Evolutionary conservation across 805 yeast genomes (phyloP), one percentile per base, ranked within the genome.

Genomic region (Ogataea angusta): DNA sequence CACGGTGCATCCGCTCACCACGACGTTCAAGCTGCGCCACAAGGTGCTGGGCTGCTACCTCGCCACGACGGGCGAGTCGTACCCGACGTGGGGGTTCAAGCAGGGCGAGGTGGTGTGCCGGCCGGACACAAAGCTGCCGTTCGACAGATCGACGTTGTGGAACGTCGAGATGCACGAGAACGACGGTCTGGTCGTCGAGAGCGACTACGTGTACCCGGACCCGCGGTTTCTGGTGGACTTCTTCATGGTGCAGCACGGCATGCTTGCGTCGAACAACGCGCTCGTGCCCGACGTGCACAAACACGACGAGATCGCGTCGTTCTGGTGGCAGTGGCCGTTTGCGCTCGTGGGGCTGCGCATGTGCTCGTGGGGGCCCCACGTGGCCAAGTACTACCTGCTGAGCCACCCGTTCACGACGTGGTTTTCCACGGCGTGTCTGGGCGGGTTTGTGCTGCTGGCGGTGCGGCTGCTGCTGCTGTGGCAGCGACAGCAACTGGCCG

Each of bases 81-180:
- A 90, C 58, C 99, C 99, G 14, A 80, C 79, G 13, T 93, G 99
- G 99, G 99, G 99, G 15, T 93, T 91, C 76, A 78, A 88, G 60
- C 99, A 93, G 70, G 95, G 96, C 48, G 95, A 85, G 62, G 86
- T 85, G 30, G 76, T 80, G 6, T 85, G 95, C 62, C 76, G 76
- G 48, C 56, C 68, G 6, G 62, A 76, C 0, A 67, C 80, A 39
- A 31, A 40, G 12, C 13, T 50, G 1, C 44, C 40, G 12, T 35
- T 44, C 4, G 88, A 84, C 60, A 77, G 78, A 56, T 69, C 74
- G 40, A 78, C 89, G 7, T 80, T 85, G 83, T 85, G 95, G 95
- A 85, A 85, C 62, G 60, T 85, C 41, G 95, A 85, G 61, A 75
- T 75, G 51, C 88, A 84, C 62, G 66, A 63, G 44, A 80, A 82